Evolutionary conservation across 2,329 filamentous ascomycete genomes (phyloP), one percentile per base, ranked within the genome.

Genomic region (Plenodomus biglobosus): DNA sequence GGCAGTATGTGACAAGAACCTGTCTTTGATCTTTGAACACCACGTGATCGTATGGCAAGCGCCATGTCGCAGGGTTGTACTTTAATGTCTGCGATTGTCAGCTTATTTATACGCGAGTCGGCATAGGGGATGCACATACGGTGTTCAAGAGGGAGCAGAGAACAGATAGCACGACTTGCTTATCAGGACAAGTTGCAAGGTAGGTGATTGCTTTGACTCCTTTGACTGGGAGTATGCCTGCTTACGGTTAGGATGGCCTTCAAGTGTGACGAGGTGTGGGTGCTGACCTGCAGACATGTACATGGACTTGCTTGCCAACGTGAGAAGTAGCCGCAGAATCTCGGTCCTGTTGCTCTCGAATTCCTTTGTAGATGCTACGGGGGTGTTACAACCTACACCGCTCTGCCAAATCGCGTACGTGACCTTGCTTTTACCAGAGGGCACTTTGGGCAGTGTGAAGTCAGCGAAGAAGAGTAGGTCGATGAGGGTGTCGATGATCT

Each of bases 381-480:
- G 84, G 15, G 88, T 89, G 71, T 96, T 95, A 77, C 92, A 97
- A 13, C 94, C 94, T 22, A 99, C 92, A 40, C 94, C 94, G 66
- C 90, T 97, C 75, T 96, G 91, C 94, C 94, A 99, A 68, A 99
- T 97, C 44, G 90, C 87, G 73, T 94, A 96, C 7, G 87, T 88
- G 46, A 96, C 88, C 70, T 94, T 95, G 54, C 82, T 81, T 65
- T 87, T 90, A 44, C 84, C 83, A 47, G 85, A 80, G 13, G 84
- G 80, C 36, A 88, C 82, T 48, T 80, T 83, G 8, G 92, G 89
- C 15, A 96, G 81, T 0, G 92, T 96, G 64, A 99, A 87, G 46
- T 91, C 89, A 8, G 88, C 86, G 70, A 90, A 96, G 80, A 99
- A 99, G 36, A 97, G 80, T 44, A 97, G 76, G 66, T 96, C 92